phyloP scores from a whole-genome alignment of 352 stramenopile species.

The Peronospora belbahrii region DNA sequence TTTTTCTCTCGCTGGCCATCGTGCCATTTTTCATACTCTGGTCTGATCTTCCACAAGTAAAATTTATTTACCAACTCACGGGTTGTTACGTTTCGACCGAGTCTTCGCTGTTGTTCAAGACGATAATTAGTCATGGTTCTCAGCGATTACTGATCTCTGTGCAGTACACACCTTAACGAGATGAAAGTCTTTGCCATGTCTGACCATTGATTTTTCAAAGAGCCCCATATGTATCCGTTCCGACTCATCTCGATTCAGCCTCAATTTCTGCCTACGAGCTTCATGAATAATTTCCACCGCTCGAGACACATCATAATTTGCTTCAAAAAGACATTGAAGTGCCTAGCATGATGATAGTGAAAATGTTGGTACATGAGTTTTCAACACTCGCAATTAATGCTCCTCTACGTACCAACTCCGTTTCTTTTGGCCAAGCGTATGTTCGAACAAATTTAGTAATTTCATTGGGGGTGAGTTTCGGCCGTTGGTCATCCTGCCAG shows the following conservation, averaged over 20 bases:
- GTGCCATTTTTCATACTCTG: constrained; percentile 44
- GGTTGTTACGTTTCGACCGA: constrained; percentile 29
- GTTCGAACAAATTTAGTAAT: constrained; percentile 45
- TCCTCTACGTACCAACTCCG: constrained; percentile 33
- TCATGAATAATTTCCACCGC: constrained; percentile 34
- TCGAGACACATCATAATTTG: constrained; percentile 33
- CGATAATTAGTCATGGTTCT: background rate
- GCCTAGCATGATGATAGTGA: constrained; percentile 20
- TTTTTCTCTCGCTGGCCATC: constrained; percentile 38
- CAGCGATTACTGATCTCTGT: background rate
- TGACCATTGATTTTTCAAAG: constrained; percentile 39
- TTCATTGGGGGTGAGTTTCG: constrained; percentile 17
- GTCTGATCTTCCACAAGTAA: constrained; percentile 58
- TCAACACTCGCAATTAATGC: background rate
- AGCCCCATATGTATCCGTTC: constrained; percentile 26
- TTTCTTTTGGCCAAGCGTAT: constrained; percentile 43
- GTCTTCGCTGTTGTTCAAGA: constrained; percentile 27
- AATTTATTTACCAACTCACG: constrained; percentile 50
- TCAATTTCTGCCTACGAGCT: constrained; percentile 30
- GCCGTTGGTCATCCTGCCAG: constrained; percentile 14
- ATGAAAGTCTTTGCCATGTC: constrained; percentile 60
- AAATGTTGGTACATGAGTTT: background rate
- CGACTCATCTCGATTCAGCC: constrained; percentile 19
- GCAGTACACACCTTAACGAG: constrained; percentile 35
- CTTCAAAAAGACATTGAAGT: constrained; percentile 45